phyloP scores from a whole-genome alignment of 306 rosid genomes.

The Dalbergia cochinchinensis region DNA sequence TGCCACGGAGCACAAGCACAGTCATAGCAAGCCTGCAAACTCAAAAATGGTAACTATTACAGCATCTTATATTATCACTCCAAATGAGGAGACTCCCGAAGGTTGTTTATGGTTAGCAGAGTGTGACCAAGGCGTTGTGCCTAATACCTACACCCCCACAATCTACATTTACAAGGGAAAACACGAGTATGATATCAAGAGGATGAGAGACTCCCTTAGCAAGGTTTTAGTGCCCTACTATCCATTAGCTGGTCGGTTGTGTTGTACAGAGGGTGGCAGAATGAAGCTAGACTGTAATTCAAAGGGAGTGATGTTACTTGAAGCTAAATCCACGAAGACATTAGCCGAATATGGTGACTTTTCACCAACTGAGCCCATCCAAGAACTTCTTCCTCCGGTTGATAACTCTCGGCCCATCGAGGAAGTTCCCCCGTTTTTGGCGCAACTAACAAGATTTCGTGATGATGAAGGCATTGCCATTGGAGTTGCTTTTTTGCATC shows the following conservation, averaged over 20 bases:
- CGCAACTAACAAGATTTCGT: background rate
- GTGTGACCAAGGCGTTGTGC: background rate
- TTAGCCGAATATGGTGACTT: slow-evolving; percentile 27
- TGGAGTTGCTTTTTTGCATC: slow-evolving; percentile 1
- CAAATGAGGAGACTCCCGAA: slow-evolving; percentile 27
- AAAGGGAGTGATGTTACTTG: background rate
- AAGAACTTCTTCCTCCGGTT: slow-evolving; percentile 11
- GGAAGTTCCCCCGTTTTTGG: slow-evolving; percentile 2
- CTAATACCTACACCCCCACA: background rate
- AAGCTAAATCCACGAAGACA: background rate
- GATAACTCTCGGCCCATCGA: slow-evolving; percentile 17
- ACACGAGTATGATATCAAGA: background rate
- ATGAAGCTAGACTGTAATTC: background rate
- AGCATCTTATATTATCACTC: background rate
- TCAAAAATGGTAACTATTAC: slow-evolving; percentile 19
- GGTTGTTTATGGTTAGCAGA: background rate
- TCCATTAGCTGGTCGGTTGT: slow-evolving; percentile 20
- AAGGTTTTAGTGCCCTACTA: slow-evolving; percentile 25
- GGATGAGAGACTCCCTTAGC: slow-evolving; percentile 28
- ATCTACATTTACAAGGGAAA: slow-evolving; percentile 31
- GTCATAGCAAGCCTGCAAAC: background rate
- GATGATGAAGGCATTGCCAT: slow-evolving; percentile 5
- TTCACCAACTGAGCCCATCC: background rate
- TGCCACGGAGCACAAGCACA: too few species aligned
- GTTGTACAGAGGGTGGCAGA: background rate